Evolutionary conservation across 805 yeast genomes (phyloP), one percentile per base, ranked within the genome.

Genomic region (Grigorovia humatica): DNA sequence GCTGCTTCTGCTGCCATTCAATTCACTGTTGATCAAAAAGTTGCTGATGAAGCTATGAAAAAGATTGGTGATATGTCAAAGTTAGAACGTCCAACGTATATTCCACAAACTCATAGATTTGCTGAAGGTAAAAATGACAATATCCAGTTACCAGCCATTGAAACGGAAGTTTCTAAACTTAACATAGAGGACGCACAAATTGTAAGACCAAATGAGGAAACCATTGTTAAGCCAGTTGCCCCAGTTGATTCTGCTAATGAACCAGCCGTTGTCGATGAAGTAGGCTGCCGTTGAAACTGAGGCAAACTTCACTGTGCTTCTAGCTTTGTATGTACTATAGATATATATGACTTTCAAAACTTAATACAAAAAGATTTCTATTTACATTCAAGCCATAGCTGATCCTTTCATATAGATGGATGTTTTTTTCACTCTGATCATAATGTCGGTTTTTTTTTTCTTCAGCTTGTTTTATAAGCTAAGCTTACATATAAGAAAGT

Each of bases 1-100:
- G 96, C 98, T 53, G 98, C 98, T 30, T 80, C 96, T 40, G 85
- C 95, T 48, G 96, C 98, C 48, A 91, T 91, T 67, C 95, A 91
- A 73, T 91, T 89, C 68, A 85, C 90, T 15, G 74, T 84, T 49
- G 86, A 80, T 59, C 66, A 72, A 79, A 63, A 74, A 88, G 61
- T 83, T 54, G 66, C 66, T 30, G 63, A 60, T 35, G 55, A 73
- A 79, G 80, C 84, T 52, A 81, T 82, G 50, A 52, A 51, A 9
- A 54, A 43, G 2, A 44, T 51, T 29, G 59, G 58, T 23, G 55
- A 57, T 49, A 35, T 56, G 5, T 43, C 51, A 7, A 57, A 56
- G 13, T 46, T 58, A n/a, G 45, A 53, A 7, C 59, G 84, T 20
- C 80, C 85, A 43, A 55, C 47, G 48, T 71, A 70, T 53, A 53